These are phyloP conservation scores for Drechslerella coelobrocha DNA, from an alignment of 2,329 filamentous ascomycete genomes.

Conservation along the genomic window DNA sequence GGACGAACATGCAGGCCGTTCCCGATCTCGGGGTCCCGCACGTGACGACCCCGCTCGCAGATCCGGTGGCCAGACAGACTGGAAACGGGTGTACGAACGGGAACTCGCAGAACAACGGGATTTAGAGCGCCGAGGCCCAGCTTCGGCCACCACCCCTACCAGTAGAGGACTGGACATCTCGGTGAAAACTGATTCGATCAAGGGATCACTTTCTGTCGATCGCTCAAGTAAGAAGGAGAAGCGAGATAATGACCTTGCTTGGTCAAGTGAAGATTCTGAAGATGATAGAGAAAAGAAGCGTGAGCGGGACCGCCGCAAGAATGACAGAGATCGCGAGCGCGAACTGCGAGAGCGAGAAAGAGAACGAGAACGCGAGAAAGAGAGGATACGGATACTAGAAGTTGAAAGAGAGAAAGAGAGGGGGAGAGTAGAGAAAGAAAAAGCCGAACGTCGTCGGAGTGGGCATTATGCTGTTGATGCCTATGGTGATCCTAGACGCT, in stretches of 20 bases:
- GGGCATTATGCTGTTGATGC: slow-evolving; percentile 19
- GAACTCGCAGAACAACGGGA: slow-evolving; percentile 36
- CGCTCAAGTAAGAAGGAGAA: slow-evolving; percentile 40
- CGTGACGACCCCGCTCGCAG: slow-evolving; percentile 31
- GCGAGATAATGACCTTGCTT: slow-evolving; percentile 10
- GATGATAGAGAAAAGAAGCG: slow-evolving; percentile 11
- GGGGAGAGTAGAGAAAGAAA: neutral
- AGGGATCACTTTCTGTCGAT: slow-evolving; percentile 24
- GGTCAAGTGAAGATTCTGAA: neutral
- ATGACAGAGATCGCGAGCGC: slow-evolving; percentile 19
- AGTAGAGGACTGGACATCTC: slow-evolving; percentile 33
- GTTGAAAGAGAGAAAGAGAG: slow-evolving; percentile 13
- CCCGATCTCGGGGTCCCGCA: slow-evolving; percentile 5
- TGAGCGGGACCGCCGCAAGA: slow-evolving; percentile 19
- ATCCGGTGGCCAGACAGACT: slow-evolving; percentile 27
- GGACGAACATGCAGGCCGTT: slow-evolving; percentile 12
- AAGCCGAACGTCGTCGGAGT: slow-evolving; percentile 18
- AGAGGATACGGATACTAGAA: neutral
- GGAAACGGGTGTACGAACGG: slow-evolving; percentile 38
- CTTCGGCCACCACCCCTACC: slow-evolving; percentile 9
- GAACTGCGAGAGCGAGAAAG: slow-evolving; percentile 17
- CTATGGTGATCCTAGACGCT: slow-evolving; percentile 42
- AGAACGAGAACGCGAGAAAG: slow-evolving; percentile 13
- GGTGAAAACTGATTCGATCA: slow-evolving; percentile 34
- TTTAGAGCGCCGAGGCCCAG: slow-evolving; percentile 13